These are phyloP conservation scores for Globisporangium polare DNA, from an alignment of 352 stramenopile genomes.

Conservation along the genomic window DNA sequence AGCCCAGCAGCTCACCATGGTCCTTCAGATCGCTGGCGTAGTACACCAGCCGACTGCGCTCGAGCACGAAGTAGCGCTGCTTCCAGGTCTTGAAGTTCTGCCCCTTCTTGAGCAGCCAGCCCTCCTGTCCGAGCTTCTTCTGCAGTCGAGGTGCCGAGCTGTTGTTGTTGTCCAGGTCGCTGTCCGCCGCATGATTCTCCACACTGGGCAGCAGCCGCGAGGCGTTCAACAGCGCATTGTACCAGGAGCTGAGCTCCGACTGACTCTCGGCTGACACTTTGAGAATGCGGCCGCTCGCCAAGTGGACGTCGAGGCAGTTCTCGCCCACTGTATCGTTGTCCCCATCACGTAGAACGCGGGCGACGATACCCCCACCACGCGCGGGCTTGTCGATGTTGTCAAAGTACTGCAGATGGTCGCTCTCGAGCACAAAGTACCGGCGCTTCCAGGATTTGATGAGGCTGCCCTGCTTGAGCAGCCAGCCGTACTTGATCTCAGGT, in stretches of 20 bases:
- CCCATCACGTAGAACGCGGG: slow-evolving; percentile 33
- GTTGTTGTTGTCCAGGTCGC: neutral
- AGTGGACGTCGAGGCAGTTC: slow-evolving; percentile 38
- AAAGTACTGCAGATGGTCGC: slow-evolving; percentile 46
- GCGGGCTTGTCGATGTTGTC: slow-evolving; percentile 38
- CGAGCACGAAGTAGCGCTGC: slow-evolving; percentile 68
- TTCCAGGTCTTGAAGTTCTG: slow-evolving; percentile 86
- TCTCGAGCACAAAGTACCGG: slow-evolving; percentile 64
- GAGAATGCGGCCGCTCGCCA: slow-evolving; percentile 40
- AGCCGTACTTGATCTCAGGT: slow-evolving; percentile 38
- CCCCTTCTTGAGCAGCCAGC: slow-evolving; percentile 81
- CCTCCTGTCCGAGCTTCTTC: slow-evolving; percentile 16
- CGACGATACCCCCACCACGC: slow-evolving; percentile 40
- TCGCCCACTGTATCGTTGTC: slow-evolving; percentile 5
- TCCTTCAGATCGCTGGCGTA: slow-evolving; percentile 28
- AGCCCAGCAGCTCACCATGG: slow-evolving; percentile 42
- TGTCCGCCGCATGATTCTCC: slow-evolving; percentile 2
- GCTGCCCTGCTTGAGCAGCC: slow-evolving; percentile 55
- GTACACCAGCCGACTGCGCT: slow-evolving; percentile 63
- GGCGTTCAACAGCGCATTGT: slow-evolving; percentile 25
- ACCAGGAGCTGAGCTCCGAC: slow-evolving; percentile 50
- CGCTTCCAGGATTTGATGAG: slow-evolving; percentile 52
- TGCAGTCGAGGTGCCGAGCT: neutral
- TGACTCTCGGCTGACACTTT: slow-evolving; percentile 43
- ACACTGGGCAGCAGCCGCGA: slow-evolving; percentile 12